These are phyloP conservation scores for Xerocomellus chrysenteron DNA, from an alignment of 768 basidiomycete species.

Conservation along the genomic window DNA sequence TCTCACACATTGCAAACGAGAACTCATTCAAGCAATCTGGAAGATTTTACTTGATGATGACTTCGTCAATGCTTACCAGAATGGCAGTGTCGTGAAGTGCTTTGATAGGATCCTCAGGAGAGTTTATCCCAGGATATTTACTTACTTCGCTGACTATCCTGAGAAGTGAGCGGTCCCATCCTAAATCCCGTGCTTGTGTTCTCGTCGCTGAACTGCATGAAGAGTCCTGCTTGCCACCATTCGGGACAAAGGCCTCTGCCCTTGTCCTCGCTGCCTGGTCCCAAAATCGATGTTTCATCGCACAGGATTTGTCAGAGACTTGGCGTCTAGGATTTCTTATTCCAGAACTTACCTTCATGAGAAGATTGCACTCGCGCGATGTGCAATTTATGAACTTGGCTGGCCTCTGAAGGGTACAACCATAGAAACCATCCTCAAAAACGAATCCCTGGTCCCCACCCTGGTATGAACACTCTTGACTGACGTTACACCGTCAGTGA, in stretches of 20 bases:
- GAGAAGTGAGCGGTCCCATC: neutral
- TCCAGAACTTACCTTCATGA: too few relatives aligned
- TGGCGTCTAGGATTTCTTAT: too few relatives aligned
- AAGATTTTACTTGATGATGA: conserved; percentile 1
- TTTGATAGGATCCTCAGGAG: neutral
- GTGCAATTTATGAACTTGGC: too few relatives aligned
- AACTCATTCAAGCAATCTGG: too few relatives aligned
- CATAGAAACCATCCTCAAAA: too few relatives aligned
- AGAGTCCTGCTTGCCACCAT: too few relatives aligned
- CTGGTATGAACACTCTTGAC: neutral
- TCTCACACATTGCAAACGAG: too few relatives aligned
- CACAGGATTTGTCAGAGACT: too few relatives aligned
- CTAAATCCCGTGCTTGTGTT: neutral
- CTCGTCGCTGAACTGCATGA: neutral
- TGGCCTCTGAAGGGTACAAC: too few relatives aligned
- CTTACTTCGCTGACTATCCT: conserved; percentile 2
- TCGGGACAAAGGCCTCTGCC: neutral
- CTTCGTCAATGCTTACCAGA: neutral
- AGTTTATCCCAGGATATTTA: conserved; percentile 1
- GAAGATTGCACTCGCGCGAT: too few relatives aligned
- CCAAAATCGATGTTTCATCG: too few relatives aligned
- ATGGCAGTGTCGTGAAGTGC: neutral
- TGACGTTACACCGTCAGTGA: neutral
- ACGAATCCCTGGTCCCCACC: neutral
- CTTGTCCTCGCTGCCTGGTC: neutral